phyloP scores from a whole-genome alignment of 1,284 basidiomycete species.

The Sporisorium reilianum region DNA sequence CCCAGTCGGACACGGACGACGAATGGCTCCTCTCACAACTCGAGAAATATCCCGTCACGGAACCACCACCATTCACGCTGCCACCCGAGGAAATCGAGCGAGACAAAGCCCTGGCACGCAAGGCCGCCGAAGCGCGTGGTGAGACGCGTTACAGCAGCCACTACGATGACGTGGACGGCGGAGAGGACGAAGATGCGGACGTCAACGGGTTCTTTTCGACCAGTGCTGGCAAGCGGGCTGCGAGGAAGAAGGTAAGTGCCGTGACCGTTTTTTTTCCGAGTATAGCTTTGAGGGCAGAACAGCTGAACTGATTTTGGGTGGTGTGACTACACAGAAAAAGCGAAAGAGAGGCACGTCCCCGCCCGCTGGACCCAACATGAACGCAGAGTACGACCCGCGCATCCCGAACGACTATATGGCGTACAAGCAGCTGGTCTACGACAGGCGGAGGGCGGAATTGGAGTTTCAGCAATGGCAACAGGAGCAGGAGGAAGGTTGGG shows the following conservation, averaged over 20 bases:
- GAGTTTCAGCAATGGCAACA: slow-evolving; percentile 14
- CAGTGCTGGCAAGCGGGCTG: slow-evolving; percentile 33
- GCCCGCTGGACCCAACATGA: slow-evolving; percentile 42
- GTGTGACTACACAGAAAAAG: slow-evolving; percentile 22
- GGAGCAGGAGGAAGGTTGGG: slow-evolving; percentile 26
- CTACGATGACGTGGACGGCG: slow-evolving; percentile 23
- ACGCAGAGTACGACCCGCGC: slow-evolving; percentile 63
- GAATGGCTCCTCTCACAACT: slow-evolving; percentile 20
- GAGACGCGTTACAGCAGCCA: slow-evolving; percentile 10
- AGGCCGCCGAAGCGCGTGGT: slow-evolving; percentile 19
- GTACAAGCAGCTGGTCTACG: slow-evolving; percentile 54
- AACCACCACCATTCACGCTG: slow-evolving; percentile 29
- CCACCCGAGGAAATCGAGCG: slow-evolving; percentile 33
- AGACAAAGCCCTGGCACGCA: slow-evolving; percentile 28
- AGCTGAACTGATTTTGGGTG: background rate
- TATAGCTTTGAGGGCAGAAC: background rate
- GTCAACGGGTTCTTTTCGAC: slow-evolving; percentile 55
- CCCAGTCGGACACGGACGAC: slow-evolving; percentile 22
- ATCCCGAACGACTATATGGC: slow-evolving; percentile 63
- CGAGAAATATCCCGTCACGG: slow-evolving; percentile 14
- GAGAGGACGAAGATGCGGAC: slow-evolving; percentile 47
- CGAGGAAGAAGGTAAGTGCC: slow-evolving; percentile 43
- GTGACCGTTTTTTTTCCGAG: background rate
- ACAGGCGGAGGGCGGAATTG: slow-evolving; percentile 36
- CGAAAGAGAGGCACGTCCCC: slow-evolving; percentile 41